A percentile compares a stretch with the other conserved stretches of the same genome.
Evolutionary conservation across 2,329 filamentous ascomycete species (phyloP).

Genomic region (Fusarium protoensiforme): DNA sequence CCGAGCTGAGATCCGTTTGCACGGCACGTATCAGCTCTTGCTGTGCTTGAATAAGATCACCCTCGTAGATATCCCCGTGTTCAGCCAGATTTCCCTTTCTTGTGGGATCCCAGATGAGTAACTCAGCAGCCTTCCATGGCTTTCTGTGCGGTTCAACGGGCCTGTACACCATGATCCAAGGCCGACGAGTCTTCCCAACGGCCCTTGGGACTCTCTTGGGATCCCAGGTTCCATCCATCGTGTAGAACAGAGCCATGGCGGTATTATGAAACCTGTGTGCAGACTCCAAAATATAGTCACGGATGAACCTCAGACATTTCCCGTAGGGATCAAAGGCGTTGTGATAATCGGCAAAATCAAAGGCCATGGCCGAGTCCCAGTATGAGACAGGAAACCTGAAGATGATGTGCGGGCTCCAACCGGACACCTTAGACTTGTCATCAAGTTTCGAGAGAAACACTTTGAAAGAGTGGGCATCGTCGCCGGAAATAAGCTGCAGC

Average conservation of each 20-base stretch:
- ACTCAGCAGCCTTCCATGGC: constrained; percentile 52
- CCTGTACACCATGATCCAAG: constrained; percentile 64
- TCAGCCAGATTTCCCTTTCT: constrained; percentile 41
- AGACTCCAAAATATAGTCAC: constrained; percentile 21
- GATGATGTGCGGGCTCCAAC: constrained; percentile 43
- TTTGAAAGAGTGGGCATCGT: constrained; percentile 15
- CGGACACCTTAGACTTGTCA: not conserved
- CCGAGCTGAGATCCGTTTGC: constrained; percentile 33
- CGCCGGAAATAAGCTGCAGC: constrained; percentile 6
- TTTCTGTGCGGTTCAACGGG: constrained; percentile 51
- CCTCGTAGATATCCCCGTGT: constrained; percentile 36
- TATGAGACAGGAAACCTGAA: constrained; percentile 57
- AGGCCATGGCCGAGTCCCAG: constrained; percentile 41
- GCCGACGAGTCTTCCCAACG: constrained; percentile 49
- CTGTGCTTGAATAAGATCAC: constrained; percentile 59
- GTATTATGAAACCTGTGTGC: constrained; percentile 32
- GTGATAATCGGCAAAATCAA: constrained; percentile 33
- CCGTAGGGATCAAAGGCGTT: constrained; percentile 34
- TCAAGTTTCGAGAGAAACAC: constrained; percentile 18
- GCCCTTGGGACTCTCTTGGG: constrained; percentile 27
- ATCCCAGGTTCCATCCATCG: constrained; percentile 53
- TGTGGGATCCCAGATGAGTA: constrained; percentile 66
- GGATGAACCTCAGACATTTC: constrained; percentile 34
- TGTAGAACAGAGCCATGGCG: constrained; percentile 61
- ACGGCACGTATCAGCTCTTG: constrained; percentile 55